Evolutionary conservation across 148 eudicot genomes (phyloP).

Genomic region (Fagopyrum esculentum): DNA sequence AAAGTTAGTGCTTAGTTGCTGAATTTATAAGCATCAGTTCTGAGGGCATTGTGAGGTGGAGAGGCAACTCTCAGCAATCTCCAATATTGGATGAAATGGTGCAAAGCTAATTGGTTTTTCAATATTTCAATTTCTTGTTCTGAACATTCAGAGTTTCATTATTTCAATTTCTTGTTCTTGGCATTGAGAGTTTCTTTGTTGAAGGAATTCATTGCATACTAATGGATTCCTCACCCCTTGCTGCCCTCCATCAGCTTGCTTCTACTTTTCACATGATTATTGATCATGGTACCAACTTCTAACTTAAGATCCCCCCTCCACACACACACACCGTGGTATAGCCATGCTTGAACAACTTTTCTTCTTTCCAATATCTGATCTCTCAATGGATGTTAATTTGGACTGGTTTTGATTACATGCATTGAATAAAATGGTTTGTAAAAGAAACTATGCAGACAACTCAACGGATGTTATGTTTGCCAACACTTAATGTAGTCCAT

Average conservation of each 20-base stretch:
- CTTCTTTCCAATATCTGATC: background rate
- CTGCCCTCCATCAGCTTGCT: background rate
- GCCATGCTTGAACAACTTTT: background rate
- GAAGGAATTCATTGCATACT: background rate
- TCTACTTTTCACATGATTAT: background rate
- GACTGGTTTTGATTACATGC: background rate
- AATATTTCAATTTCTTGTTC: background rate
- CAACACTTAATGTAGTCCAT: background rate
- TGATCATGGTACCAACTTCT: background rate
- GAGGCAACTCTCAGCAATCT: background rate
- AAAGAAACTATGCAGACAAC: background rate
- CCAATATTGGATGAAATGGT: background rate
- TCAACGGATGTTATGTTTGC: background rate
- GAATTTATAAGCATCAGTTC: background rate
- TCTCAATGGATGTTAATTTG: background rate
- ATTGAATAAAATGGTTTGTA: background rate
- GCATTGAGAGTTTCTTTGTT: background rate
- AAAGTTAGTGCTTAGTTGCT: background rate
- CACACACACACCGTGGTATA: background rate
- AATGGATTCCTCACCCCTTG: background rate
- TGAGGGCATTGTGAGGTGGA: constrained; percentile 4
- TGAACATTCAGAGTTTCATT: background rate
- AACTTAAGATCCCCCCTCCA: background rate
- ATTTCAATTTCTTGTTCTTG: background rate
- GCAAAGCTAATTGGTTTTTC: background rate